Evolutionary conservation across 352 stramenopile species (phyloP).

Genomic region (Globisporangium carolinianum): DNA sequence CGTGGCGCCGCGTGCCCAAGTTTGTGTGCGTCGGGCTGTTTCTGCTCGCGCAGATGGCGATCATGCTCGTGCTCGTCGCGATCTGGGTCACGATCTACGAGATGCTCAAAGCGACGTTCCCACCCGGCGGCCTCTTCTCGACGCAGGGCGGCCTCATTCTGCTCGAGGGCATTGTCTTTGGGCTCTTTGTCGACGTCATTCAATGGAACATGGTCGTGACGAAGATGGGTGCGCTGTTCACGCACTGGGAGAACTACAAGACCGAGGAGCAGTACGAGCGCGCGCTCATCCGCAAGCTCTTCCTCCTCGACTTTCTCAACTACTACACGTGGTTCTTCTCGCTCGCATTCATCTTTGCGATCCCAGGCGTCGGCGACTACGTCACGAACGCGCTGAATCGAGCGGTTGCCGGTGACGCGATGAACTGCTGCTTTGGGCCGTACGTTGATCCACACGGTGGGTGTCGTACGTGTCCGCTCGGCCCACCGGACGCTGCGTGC

Average conservation of each 20-base stretch:
- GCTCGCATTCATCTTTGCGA: slow-evolving; percentile 85
- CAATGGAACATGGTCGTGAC: slow-evolving; percentile 89
- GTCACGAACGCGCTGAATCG: slow-evolving; percentile 83
- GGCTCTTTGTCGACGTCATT: slow-evolving; percentile 84
- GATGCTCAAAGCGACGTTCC: slow-evolving; percentile 80
- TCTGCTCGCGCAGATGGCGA: slow-evolving; percentile 75
- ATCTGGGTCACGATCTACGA: slow-evolving; percentile 87
- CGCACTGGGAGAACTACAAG: slow-evolving; percentile 84
- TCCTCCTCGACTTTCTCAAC: slow-evolving; percentile 85
- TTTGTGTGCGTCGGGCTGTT: slow-evolving; percentile 74
- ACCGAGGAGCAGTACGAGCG: slow-evolving; percentile 84
- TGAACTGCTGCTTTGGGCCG: slow-evolving; percentile 86
- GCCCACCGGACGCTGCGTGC: slow-evolving; percentile 56
- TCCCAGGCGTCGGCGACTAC: slow-evolving; percentile 74
- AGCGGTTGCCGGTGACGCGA: slow-evolving; percentile 69
- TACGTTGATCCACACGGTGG: slow-evolving; percentile 70
- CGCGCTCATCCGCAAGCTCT: slow-evolving; percentile 77
- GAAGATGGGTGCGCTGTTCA: slow-evolving; percentile 80
- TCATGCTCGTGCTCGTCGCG: slow-evolving; percentile 84
- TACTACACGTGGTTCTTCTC: slow-evolving; percentile 91
- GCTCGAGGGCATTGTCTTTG: slow-evolving; percentile 76
- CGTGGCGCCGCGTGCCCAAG: slow-evolving; percentile 66
- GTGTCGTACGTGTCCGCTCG: slow-evolving; percentile 59
- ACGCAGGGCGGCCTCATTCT: slow-evolving; percentile 82
- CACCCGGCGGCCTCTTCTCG: slow-evolving; percentile 69